phyloP scores from a whole-genome alignment of 768 basidiomycete species.

The Calocybe cyanea region DNA sequence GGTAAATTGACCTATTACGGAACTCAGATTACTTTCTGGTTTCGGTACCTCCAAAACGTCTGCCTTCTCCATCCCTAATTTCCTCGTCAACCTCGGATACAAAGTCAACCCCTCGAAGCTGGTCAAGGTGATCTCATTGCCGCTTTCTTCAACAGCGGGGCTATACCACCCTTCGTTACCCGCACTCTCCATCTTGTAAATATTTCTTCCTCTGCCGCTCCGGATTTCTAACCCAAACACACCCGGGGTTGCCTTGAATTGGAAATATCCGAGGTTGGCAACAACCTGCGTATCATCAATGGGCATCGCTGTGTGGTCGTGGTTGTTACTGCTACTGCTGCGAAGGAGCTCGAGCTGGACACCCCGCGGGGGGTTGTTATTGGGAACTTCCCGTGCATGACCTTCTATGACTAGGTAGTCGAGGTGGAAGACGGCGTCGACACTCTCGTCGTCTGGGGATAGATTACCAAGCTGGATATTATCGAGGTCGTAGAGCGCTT shows the following conservation, averaged over 20 bases:
- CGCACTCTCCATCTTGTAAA: conserved; percentile 80
- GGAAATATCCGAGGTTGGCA: conserved; percentile 93
- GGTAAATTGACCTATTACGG: conserved; percentile 44
- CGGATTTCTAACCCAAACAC: conserved; percentile 82
- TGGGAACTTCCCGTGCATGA: conserved; percentile 74
- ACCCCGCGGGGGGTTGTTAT: conserved; percentile 77
- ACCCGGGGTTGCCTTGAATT: conserved; percentile 92
- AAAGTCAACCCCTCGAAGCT: conserved; percentile 86
- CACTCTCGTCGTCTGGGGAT: conserved; percentile 52
- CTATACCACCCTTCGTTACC: conserved; percentile 91
- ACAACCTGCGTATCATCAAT: conserved; percentile 91
- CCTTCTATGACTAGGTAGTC: conserved; percentile 94
- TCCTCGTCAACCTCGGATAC: conserved; percentile 72
- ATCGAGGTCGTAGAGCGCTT: conserved; percentile 90
- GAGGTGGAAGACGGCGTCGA: conserved; percentile 80
- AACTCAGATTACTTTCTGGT: conserved; percentile 26
- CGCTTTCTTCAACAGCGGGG: conserved; percentile 59
- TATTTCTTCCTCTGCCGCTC: conserved; percentile 72
- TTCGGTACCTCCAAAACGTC: conserved; percentile 68
- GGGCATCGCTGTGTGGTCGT: conserved; percentile 25
- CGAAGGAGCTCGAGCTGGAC: conserved; percentile 80
- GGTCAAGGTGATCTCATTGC: conserved; percentile 74
- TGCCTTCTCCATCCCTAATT: conserved; percentile 71
- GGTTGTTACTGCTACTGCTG: conserved; percentile 28
- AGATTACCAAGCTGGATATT: conserved; percentile 84